These are phyloP conservation scores for Aspergillus texensis DNA, from an alignment of 2,329 filamentous ascomycete genomes.

Conservation along the genomic window DNA sequence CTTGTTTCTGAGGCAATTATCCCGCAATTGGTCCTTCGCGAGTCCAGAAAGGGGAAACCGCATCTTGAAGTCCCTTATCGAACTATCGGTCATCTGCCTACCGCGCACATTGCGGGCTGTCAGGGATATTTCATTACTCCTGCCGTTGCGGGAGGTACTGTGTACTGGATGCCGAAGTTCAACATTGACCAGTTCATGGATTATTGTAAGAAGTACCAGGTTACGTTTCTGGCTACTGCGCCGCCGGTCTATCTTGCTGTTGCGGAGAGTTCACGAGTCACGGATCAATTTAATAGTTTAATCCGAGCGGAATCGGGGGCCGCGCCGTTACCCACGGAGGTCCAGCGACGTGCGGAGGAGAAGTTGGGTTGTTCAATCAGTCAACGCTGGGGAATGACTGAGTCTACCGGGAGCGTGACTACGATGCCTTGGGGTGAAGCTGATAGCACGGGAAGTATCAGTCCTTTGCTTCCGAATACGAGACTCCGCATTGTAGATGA, in stretches of 20 bases:
- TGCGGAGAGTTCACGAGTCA: conserved; percentile 59
- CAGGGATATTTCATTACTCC: conserved; percentile 52
- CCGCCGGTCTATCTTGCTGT: conserved; percentile 64
- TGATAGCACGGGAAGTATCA: conserved; percentile 19
- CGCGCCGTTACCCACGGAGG: conserved; percentile 58
- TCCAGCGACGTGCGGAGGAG: conserved; percentile 54
- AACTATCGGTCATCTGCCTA: conserved; percentile 51
- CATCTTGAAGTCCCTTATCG: conserved; percentile 32
- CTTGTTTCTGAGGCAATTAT: conserved; percentile 42
- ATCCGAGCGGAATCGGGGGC: conserved; percentile 56
- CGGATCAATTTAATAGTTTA: conserved; percentile 57
- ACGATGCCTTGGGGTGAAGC: conserved; percentile 18
- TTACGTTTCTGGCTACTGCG: conserved; percentile 61
- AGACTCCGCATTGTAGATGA: conserved; percentile 17
- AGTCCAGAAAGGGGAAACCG: conserved; percentile 32
- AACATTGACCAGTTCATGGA: conserved; percentile 59
- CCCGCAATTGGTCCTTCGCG: conserved; percentile 18
- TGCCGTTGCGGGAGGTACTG: conserved; percentile 49
- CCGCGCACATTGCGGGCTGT: conserved; percentile 52
- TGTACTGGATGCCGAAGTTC: conserved; percentile 67
- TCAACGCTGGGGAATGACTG: conserved; percentile 21
- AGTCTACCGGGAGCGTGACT: conserved; percentile 20
- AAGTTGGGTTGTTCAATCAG: conserved; percentile 47
- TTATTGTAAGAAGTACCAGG: conserved; percentile 53
- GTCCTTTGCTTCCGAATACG: conserved; percentile 18